phyloP scores from a whole-genome alignment of 2,329 filamentous ascomycete species.

The Lasiodiplodia sp. region DNA sequence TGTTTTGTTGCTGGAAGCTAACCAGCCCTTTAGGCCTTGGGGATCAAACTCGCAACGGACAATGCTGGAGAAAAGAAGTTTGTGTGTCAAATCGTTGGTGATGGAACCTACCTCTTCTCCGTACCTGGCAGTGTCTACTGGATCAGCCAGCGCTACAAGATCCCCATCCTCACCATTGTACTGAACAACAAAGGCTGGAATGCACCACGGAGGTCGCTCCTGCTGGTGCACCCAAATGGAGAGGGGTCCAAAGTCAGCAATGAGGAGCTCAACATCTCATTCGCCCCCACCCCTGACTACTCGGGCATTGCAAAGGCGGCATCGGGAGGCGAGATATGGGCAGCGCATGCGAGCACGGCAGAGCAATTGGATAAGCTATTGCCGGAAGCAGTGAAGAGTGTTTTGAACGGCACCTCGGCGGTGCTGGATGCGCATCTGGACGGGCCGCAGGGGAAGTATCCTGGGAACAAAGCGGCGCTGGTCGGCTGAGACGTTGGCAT shows the following conservation, averaged over 20 bases:
- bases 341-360: constrained; percentile 63
- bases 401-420: constrained; percentile 64
- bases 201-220: constrained; percentile 66
- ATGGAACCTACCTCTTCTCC: constrained; percentile 72
- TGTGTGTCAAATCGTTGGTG: constrained; percentile 64
- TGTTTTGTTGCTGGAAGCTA: neutral
- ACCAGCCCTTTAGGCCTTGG: constrained; percentile 58
- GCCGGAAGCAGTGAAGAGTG: constrained; percentile 65
- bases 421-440: constrained; percentile 69
- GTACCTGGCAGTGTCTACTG: constrained; percentile 72
- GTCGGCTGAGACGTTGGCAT: constrained; percentile 4
- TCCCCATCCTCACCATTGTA: constrained; percentile 71
- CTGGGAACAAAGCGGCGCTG: constrained; percentile 43
- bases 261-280: constrained; percentile 71
- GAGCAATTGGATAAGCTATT: constrained; percentile 62
- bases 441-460: constrained; percentile 63
- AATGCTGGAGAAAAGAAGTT: constrained; percentile 48
- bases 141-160: constrained; percentile 71
- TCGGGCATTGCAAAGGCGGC: constrained; percentile 72
- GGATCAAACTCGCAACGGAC: constrained; percentile 75
- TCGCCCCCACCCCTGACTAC: constrained; percentile 71
- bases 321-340: constrained; percentile 66
- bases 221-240: constrained; percentile 71
- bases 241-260: constrained; percentile 68
- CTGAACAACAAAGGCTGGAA: constrained; percentile 78